Conservation (phyloP, 2,329 filamentous ascomycete species). For the Arthrinium phaeospermum region DNA sequence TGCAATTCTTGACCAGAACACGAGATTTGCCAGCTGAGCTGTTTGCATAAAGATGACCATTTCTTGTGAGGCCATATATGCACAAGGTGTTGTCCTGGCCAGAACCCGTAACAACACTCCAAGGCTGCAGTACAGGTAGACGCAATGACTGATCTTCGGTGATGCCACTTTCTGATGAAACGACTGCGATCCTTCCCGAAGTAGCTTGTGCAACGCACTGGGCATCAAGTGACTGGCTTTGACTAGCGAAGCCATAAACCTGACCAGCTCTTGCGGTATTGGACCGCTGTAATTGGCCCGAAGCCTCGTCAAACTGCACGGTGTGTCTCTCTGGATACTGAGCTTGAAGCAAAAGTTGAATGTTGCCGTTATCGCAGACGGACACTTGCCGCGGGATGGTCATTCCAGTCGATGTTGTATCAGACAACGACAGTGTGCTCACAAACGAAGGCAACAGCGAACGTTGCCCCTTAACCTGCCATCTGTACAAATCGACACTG, state of each 20-base stretch:
- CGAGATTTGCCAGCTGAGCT: slow-evolving; percentile 48
- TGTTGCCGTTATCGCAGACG: slow-evolving; percentile 34
- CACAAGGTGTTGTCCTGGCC: slow-evolving; percentile 48
- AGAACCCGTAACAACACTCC: slow-evolving; percentile 54
- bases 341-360: slow-evolving; percentile 45
- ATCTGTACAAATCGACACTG: slow-evolving; percentile 72
- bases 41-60: slow-evolving; percentile 81
- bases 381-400: slow-evolving; percentile 37
- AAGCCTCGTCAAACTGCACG: slow-evolving; percentile 29
- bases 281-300: slow-evolving; percentile 30
- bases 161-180: slow-evolving; percentile 39
- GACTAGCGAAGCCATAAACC: slow-evolving; percentile 38
- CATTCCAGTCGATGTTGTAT: slow-evolving; percentile 32
- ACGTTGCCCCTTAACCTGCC: slow-evolving; percentile 66
- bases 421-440: slow-evolving; percentile 46
- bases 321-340: slow-evolving; percentile 39
- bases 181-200: neutral
- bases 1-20: slow-evolving; percentile 83
- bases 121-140: slow-evolving; percentile 56
- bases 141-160: slow-evolving; percentile 30
- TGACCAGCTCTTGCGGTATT: slow-evolving; percentile 35
- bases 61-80: slow-evolving; percentile 71
- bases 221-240: slow-evolving; percentile 37
- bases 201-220: slow-evolving; percentile 31
- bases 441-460: slow-evolving; percentile 50